Evolutionary conservation across 2,329 filamentous ascomycete genomes (phyloP), one percentile per base, ranked within the genome.

Genomic region (Sporothrix dimorphospora): DNA sequence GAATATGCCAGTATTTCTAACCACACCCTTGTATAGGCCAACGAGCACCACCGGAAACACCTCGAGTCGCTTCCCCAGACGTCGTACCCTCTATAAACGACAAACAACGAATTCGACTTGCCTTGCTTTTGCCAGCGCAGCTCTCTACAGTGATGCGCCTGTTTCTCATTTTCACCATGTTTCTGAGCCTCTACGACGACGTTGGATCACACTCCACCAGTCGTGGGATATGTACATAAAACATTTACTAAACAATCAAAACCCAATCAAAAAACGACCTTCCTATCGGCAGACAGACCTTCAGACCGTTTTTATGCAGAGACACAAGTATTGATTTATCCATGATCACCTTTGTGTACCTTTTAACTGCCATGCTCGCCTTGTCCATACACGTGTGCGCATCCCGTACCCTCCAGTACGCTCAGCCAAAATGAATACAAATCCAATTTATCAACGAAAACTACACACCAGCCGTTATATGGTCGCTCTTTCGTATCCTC

Each of bases 31-130:
- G 51, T 53, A 53, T 74, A 98, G 95, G 95, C 95, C 75, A 90
- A 98, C 80, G 94, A 97, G 82, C 92, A 97, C 79, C 90, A 98
- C 86, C 89, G 93, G 80, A 87, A 91, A 81, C 89, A 94, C 81
- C 89, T 98, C 76, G 89, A 98, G 84, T 91, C 94, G 72, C 87
- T 95, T 19, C 91, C 94, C 40, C 84, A 89, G 76, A 94, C 92
- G 21, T 90, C 92, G 74, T 97, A 96, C 81, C 95, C 95, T 51
- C 87, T 98, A 72, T 75, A 73, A 49, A 70, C 57, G 38, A 30
- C 66, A 40, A 42, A 49, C 24, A 59, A 51, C 24, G 55, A 68
- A 47, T 40, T 27, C 53, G 61, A 40, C 24, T 53, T 68, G 12
- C 51, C 21, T 47, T 40, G n/a, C 47, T 55, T 61, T 40, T 55